These are phyloP conservation scores for Fusarium buxicola DNA, from an alignment of 2,329 filamentous ascomycete species.

Conservation along the genomic window DNA sequence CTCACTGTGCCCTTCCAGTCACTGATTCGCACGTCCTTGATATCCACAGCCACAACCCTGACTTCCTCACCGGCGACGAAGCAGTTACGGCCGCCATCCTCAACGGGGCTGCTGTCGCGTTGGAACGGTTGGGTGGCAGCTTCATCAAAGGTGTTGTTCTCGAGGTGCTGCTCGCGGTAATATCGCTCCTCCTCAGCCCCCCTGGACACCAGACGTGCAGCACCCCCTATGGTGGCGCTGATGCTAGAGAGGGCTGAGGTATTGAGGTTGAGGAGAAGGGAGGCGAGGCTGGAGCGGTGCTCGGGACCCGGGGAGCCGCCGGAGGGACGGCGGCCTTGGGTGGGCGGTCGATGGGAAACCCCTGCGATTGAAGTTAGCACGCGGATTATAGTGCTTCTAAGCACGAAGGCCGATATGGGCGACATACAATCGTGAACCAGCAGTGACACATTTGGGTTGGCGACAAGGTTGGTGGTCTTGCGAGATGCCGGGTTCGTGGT, in stretches of 20 bases:
- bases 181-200: constrained; percentile 86
- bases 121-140: constrained; percentile 53
- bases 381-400: background rate
- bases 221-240: constrained; percentile 93
- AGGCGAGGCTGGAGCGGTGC: constrained; percentile 79
- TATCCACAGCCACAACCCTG: constrained; percentile 85
- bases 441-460: constrained; percentile 88
- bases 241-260: constrained; percentile 88
- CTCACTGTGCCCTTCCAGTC: constrained; percentile 96
- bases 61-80: constrained; percentile 87
- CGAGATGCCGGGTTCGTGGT: constrained; percentile 84
- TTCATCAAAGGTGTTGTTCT: constrained; percentile 89
- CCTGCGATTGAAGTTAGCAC: constrained; percentile 55
- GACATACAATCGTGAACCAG: constrained; percentile 89
- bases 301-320: constrained; percentile 73
- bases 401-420: background rate
- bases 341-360: constrained; percentile 92
- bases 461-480: constrained; percentile 83
- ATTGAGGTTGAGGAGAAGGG: constrained; percentile 90
- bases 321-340: constrained; percentile 68
- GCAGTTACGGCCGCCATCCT: constrained; percentile 68
- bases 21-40: constrained; percentile 86
- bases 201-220: constrained; percentile 76
- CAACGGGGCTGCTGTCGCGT: constrained; percentile 52
- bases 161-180: constrained; percentile 85